These are phyloP conservation scores for Globomyces sp. DNA, from an alignment of 371 early-diverging fungal species.

Conservation along the genomic window DNA sequence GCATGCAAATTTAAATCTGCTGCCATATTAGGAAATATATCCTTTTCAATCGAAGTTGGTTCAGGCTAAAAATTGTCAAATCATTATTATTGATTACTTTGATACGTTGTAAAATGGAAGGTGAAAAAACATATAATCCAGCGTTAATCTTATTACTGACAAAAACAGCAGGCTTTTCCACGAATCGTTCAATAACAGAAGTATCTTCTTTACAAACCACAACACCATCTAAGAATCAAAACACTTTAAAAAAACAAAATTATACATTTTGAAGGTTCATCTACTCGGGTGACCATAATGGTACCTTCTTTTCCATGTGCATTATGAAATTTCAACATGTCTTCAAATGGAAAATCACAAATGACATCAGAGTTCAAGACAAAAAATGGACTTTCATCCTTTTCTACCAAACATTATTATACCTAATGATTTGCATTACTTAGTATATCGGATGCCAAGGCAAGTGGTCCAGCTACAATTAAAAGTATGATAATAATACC, in stretches of 20 bases:
- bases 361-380: conserved; percentile 99
- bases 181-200: conserved; percentile 85
- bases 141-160: conserved; percentile 98
- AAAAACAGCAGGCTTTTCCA: conserved; percentile 97
- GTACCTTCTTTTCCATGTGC: conserved; percentile 91
- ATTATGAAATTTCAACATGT: conserved; percentile 81
- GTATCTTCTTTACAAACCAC: conserved; percentile 67
- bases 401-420: conserved; percentile 39
- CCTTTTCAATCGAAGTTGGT: conserved; percentile 98
- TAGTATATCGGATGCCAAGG: conserved; percentile 88
- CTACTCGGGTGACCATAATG: conserved; percentile 94
- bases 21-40: conserved; percentile 96
- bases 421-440: neutral
- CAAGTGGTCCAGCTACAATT: conserved; percentile 90
- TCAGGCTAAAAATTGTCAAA: conserved; percentile 55
- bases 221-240: conserved; percentile 76
- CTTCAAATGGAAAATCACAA: conserved; percentile 95
- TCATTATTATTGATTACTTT: conserved; percentile 46
- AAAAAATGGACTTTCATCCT: conserved; percentile 93
- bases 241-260: no score
- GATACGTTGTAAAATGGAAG: conserved; percentile 89
- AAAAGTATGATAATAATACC: conserved; percentile 26
- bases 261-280: conserved; percentile 81
- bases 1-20: conserved; percentile 78
- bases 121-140: conserved; percentile 97